phyloP scores from a whole-genome alignment of 179 eudicot species.

The Spinacia oleracea region DNA sequence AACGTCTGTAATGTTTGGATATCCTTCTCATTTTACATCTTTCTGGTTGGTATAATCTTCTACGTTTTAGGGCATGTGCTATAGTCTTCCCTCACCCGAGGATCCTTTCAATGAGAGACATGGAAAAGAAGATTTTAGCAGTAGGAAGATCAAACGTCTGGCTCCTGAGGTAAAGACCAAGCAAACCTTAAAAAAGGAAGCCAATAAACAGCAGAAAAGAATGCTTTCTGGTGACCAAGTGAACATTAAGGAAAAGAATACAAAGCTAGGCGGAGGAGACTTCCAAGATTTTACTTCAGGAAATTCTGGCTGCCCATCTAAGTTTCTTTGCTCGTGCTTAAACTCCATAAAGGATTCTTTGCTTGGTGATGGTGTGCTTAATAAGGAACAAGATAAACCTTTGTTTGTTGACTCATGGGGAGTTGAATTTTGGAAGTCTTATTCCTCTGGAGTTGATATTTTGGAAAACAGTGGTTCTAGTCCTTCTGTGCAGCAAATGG shows the following conservation, averaged over 20 bases:
- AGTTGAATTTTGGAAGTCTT: conserved; percentile 73
- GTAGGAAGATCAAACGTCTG: conserved; percentile 37
- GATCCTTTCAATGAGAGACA: conserved; percentile 78
- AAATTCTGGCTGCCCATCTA: conserved; percentile 57
- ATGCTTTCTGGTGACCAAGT: conserved; percentile 7
- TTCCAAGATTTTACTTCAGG: conserved; percentile 22
- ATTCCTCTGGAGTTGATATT: conserved; percentile 55
- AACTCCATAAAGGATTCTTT: conserved; percentile 54
- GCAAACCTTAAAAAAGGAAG: conserved; percentile 25
- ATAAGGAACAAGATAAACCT: conserved; percentile 40
- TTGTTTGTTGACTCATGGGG: conserved; percentile 72
- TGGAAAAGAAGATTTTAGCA: conserved; percentile 34
- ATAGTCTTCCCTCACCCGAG: conserved; percentile 79
- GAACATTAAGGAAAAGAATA: conserved; percentile 24
- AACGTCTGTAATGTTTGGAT: background rate
- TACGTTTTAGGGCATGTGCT: conserved; percentile 82
- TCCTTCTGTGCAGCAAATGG: conserved; percentile 64
- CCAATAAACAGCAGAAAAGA: conserved; percentile 26
- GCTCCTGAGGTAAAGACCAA: conserved; percentile 27
- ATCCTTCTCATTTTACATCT: background rate
- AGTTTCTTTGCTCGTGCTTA: conserved; percentile 70
- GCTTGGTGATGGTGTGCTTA: conserved; percentile 34
- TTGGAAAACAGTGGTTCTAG: conserved; percentile 56
- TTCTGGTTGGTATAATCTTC: conserved; percentile 6
- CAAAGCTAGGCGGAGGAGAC: conserved; percentile 31